Evolutionary conservation across 1,284 basidiomycete genomes (phyloP), one percentile per base, ranked within the genome.

Genomic region (Malassezia caprae): DNA sequence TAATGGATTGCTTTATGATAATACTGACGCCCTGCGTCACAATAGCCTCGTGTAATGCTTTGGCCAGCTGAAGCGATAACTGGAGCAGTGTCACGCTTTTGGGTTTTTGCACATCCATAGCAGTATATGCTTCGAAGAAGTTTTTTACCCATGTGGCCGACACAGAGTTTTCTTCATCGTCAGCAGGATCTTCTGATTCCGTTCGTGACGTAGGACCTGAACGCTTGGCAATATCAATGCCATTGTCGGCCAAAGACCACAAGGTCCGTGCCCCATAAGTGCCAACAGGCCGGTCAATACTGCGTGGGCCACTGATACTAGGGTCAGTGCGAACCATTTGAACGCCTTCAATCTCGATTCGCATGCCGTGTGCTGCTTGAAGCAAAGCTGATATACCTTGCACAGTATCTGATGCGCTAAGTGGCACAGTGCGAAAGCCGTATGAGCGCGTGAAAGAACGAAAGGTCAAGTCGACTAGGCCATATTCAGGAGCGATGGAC

Each of bases 401-500:
- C 0, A 96, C 87, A 8, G 88, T 86, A 75, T 99, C 94, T 1
- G 87, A 84, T 0, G 94, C 91, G 4, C 88, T 90, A 19, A 98
- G 77, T 0, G 88, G 87, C 46, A 86, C 82, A 8, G 86, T 83
- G 28, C 83, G 83, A 75, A 90, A 96, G 1, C 94, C 94, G 72
- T 82, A 91, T 60, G 85, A 86, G 19, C 91, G 84, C 63, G 85
- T 84, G 74, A 98, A 98, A 3, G 90, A 96, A 0, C 88, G 85
- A 74, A 93, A 98, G 2, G 86, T 82, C 24, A 96, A 82, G 69
- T 98, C 93, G 49, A 91, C 82, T n/a, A 99, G 82, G 7, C 90
- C 93, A 69, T 96, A 96, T 73, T 96, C 91, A 0, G 93, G 93
- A 4, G 90, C 89, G 50, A 96, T 87, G 24, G 84, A 82, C 51